A percentile compares a stretch with the other conserved stretches of the same genome.
phyloP scores from a whole-genome alignment of 352 stramenopile genomes.

The Pythium apleroticum region DNA sequence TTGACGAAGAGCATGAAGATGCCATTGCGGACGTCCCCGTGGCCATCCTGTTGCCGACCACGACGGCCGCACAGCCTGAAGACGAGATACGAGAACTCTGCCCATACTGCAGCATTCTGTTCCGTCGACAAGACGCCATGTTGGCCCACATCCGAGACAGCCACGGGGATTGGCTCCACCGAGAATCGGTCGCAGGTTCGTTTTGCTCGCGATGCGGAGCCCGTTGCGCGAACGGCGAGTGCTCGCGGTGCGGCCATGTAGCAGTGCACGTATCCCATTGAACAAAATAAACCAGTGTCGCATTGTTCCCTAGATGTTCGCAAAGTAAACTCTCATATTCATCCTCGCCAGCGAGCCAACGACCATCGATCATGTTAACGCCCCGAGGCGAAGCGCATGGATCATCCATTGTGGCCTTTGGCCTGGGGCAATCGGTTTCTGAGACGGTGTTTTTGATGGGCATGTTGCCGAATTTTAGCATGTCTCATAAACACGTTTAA shows the following conservation, averaged over 20 bases:
- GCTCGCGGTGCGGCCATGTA: constrained; percentile 11
- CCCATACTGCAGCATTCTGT: constrained; percentile 25
- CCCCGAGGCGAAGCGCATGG: background rate
- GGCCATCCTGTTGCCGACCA: constrained; percentile 20
- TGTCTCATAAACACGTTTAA: background rate
- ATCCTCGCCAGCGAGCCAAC: no score
- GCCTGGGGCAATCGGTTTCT: background rate
- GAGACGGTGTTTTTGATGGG: background rate
- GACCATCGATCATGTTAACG: background rate
- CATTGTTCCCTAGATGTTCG: no score
- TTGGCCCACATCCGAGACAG: constrained; percentile 29
- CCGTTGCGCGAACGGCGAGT: constrained; percentile 14
- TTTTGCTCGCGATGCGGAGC: constrained; percentile 24
- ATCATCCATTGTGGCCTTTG: background rate
- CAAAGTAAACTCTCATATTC: no score
- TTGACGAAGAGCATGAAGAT: constrained; percentile 25
- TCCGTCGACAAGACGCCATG: constrained; percentile 22
- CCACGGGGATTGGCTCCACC: constrained; percentile 30
- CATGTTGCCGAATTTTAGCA: background rate
- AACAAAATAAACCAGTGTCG: background rate
- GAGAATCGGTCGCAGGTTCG: constrained; percentile 24
- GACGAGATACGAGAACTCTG: constrained; percentile 23
- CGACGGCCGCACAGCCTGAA: constrained; percentile 6
- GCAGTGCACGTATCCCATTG: background rate
- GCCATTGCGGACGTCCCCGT: constrained; percentile 22